Conservation (phyloP, 495 filamentous ascomycete genomes). For the Amniculicola lignicola region DNA sequence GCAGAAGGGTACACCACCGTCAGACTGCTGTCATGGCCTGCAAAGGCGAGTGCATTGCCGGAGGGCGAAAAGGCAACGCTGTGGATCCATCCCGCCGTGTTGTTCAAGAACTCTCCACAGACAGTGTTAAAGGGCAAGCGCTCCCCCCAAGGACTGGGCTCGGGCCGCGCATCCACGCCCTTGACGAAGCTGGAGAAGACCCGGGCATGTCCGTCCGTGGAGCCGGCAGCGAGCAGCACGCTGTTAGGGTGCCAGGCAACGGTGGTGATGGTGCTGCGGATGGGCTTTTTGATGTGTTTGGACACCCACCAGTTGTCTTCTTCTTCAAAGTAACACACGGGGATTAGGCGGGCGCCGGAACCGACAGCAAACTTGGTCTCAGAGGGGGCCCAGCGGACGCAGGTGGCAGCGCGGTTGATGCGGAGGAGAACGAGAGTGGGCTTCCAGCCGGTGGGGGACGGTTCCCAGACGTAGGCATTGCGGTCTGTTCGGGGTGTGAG, state of each 20-base stretch:
- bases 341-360: slow-evolving; percentile 90
- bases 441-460: slow-evolving; percentile 86
- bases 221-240: slow-evolving; percentile 88
- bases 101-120: slow-evolving; percentile 92
- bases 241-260: slow-evolving; percentile 96
- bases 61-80: slow-evolving; percentile 85
- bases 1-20: slow-evolving; percentile 94
- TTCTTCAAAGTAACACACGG: slow-evolving; percentile 98
- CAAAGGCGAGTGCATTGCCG: slow-evolving; percentile 86
- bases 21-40: slow-evolving; percentile 89
- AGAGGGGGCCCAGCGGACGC: slow-evolving; percentile 94
- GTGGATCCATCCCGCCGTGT: slow-evolving; percentile 95
- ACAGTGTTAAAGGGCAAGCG: slow-evolving; percentile 95
- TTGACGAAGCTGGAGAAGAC: slow-evolving; percentile 97
- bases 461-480: slow-evolving; percentile 97
- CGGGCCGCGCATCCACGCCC: slow-evolving; percentile 81
- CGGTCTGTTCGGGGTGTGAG: slow-evolving; percentile 60
- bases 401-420: slow-evolving; percentile 95
- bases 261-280: slow-evolving; percentile 90
- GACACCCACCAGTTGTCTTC: slow-evolving; percentile 99
- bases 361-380: slow-evolving; percentile 97
- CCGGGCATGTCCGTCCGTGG: slow-evolving; percentile 93
- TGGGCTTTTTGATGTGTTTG: slow-evolving; percentile 97
- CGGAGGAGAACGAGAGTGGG: slow-evolving; percentile 94
- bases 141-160: slow-evolving; percentile 90